phyloP scores from a whole-genome alignment of 768 basidiomycete species.

The Boletus eberwhitei region DNA sequence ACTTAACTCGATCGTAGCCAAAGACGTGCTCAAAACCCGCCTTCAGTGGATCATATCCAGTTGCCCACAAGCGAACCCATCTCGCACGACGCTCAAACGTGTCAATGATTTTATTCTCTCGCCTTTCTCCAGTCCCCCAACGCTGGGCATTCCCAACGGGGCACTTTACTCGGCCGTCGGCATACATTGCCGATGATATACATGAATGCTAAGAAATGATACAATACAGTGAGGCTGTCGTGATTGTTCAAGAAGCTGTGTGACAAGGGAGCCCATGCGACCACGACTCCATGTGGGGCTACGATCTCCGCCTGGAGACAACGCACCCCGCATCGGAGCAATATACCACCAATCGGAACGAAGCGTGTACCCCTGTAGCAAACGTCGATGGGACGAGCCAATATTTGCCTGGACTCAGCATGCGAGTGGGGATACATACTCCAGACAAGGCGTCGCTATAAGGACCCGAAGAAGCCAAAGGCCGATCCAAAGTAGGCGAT shows the following conservation, averaged over 20 bases:
- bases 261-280: not conserved
- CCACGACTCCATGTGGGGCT: not conserved
- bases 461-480: slow-evolving; percentile 69
- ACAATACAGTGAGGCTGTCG: not conserved
- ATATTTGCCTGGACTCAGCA: slow-evolving; percentile 60
- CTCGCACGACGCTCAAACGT: slow-evolving; percentile 73
- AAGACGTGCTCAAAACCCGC: slow-evolving; percentile 64
- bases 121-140: slow-evolving; percentile 3
- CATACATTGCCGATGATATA: not conserved
- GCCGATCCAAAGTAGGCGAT: slow-evolving; percentile 30
- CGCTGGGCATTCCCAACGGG: not conserved
- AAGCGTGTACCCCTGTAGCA: slow-evolving; percentile 50
- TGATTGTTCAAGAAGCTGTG: not conserved
- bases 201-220: not conserved
- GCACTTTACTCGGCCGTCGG: not conserved
- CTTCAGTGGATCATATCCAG: slow-evolving; percentile 86
- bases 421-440: slow-evolving; percentile 53
- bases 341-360: slow-evolving; percentile 63
- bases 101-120: slow-evolving; percentile 74
- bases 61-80: slow-evolving; percentile 75
- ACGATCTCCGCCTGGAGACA: slow-evolving; percentile 9
- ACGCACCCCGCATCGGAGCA: slow-evolving; percentile 37
- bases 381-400: slow-evolving; percentile 73
- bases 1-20: slow-evolving; percentile 35
- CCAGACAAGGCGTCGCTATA: slow-evolving; percentile 77